Evolutionary conservation across 192 early-diverging fungal species (phyloP), one percentile per base, ranked within the genome.

Genomic region (Coemansia sp.): DNA sequence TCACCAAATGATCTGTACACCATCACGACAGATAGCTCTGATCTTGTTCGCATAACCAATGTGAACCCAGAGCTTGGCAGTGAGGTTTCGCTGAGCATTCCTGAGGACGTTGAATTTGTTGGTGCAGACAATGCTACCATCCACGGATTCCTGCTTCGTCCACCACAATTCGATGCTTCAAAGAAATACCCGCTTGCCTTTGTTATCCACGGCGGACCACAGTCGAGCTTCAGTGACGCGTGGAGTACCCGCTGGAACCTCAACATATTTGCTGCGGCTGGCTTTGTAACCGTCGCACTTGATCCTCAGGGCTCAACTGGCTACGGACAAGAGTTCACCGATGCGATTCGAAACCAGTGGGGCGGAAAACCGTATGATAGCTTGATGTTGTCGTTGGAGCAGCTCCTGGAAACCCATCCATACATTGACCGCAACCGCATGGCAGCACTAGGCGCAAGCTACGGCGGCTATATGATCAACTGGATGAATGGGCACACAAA

Each of bases 401-500:
- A 81, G 65, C 66, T 82, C 4, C 69, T 82, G 5, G 63, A 63
- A 2, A n/a, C 57, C 2, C 67, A 62, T 23, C 60, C 66, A 7
- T 82, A 87, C 57, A 81, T 93, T 27, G 90, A 91, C 65, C 42
- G 57, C n/a, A 64, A 68, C 6, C 70, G 85, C 17, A 58, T 92
- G 17, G 79, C 82, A 28, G 92, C 82, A 14, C 72, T 92, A 10
- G 92, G 91, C 19, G 91, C 87, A 7, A 85, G 83, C 20, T 92
- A 91, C 71, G 92, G 92, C 62, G 92, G 89, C 11, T 92, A 86
- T 64, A 91, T 89, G 91, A 84, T 91, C 62, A 94, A 94, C 76
- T 94, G 91, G 91, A 85, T 94, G 62, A 94, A 94, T 68, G 88
- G 88, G 15, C 88, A 94, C 65, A 90, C 86, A 13, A 55, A 81